Evolutionary conservation across 225 moss, liverwort and hornwort genomes (phyloP), one percentile per base, ranked within the genome.

Genomic region (Bryum argenteum): DNA sequence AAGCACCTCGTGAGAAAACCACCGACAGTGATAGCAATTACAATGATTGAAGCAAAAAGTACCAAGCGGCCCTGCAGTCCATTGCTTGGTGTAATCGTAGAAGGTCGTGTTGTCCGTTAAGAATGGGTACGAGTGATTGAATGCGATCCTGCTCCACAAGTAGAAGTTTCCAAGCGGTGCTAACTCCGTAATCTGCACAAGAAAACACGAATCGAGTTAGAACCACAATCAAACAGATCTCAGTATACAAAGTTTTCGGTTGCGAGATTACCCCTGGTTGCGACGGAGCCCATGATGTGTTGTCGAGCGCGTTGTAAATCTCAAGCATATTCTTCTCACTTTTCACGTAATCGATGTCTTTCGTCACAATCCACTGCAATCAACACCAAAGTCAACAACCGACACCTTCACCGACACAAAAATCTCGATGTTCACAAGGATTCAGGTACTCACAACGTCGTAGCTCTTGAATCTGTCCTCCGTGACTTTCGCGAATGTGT

Each of bases 381-480:
- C 66, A 58, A 14, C 19, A 14, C 54, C 70, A 58, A 8, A 75
- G 45, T 33, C 28, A 26, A 19, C 42, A n/a, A n/a, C n/a, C n/a
- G n/a, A 0, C 14, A 22, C 67, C 5, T 54, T 0, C 33, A 33
- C 5, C 5, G 33, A 33, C 33, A 33, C 33, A 26, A 26, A 26
- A 26, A 4, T 26, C 2, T 4, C n/a, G n/a, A n/a, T n/a, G n/a
- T n/a, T n/a, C n/a, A 26, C 4, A 4, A 4, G 33, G 33, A 33
- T 33, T 4, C 33, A 23, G 66, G 19, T 47, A 45, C 94, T 92
- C 77, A 97, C 97, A 43, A 97, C 48, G 53, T 94, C 94, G 39
- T 97, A 97, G 65, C 84, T 86, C 17, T 84, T 71, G 67, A 97
- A 97, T 61, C 89, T 83, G 59, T 97, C 90, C 67, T 97, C 97